Evolutionary conservation across 768 basidiomycete species (phyloP).

Genomic region (Daedaleopsis nitida): DNA sequence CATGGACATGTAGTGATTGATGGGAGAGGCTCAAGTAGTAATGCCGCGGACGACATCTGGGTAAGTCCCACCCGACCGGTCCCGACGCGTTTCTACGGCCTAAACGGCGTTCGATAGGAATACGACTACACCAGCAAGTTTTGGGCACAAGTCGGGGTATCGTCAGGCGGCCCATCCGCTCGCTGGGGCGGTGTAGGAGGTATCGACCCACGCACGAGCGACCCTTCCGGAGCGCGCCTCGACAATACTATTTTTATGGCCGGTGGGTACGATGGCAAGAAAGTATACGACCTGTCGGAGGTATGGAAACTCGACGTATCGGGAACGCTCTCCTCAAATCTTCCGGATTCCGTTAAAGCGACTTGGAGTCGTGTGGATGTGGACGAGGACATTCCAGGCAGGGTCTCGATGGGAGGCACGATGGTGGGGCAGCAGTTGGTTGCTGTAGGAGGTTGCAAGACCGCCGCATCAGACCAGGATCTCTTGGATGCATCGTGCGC

Average conservation of each 20-base stretch:
- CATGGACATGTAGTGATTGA: conserved; percentile 75
- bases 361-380: conserved; percentile 58
- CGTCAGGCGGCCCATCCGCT: conserved; percentile 56
- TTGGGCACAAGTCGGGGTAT: conserved; percentile 64
- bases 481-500: conserved; percentile 47
- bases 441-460: conserved; percentile 60
- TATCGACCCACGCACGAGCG: conserved; percentile 55
- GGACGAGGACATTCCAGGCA: conserved; percentile 37
- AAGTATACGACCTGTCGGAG: conserved; percentile 54
- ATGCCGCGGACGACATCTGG: conserved; percentile 71
- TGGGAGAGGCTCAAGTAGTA: conserved; percentile 57
- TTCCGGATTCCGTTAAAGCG: conserved; percentile 49
- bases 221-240: conserved; percentile 48
- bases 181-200: conserved; percentile 78
- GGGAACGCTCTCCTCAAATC: conserved; percentile 72
- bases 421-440: conserved; percentile 50
- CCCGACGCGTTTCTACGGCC: conserved; percentile 17
- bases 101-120: conserved; percentile 46
- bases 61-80: conserved; percentile 41
- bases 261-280: conserved; percentile 63
- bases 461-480: conserved; percentile 25
- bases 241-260: conserved; percentile 76
- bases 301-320: conserved; percentile 72
- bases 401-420: conserved; percentile 56
- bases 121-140: conserved; percentile 77